These are phyloP conservation scores for Neohortaea acidophila DNA, from an alignment of 495 filamentous ascomycete genomes.

Conservation along the genomic window DNA sequence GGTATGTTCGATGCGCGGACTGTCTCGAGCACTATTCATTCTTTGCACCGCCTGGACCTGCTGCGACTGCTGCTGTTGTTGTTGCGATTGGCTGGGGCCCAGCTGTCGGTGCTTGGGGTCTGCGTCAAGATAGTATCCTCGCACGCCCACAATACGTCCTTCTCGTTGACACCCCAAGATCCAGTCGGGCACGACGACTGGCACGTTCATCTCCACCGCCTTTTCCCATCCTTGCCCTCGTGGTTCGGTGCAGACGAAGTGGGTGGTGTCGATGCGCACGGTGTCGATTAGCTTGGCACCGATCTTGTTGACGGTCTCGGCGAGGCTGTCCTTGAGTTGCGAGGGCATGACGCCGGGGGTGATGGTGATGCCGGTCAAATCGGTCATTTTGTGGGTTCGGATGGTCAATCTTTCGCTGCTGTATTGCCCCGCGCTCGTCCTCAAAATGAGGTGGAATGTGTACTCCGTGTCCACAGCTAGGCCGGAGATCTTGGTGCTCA, in stretches of 20 bases:
- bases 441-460: constrained; percentile 79
- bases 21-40: constrained; percentile 12
- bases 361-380: constrained; percentile 88
- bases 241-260: constrained; percentile 97
- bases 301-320: constrained; percentile 65
- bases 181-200: constrained; percentile 96
- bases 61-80: constrained; percentile 18
- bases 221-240: constrained; percentile 83
- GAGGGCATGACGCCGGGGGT: constrained; percentile 76
- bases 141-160: constrained; percentile 83
- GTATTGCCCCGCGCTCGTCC: constrained; percentile 80
- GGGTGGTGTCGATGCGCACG: constrained; percentile 93
- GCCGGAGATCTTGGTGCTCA: constrained; percentile 93
- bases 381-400: constrained; percentile 96
- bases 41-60: constrained; percentile 10
- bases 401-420: constrained; percentile 70
- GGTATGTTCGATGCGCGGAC: constrained; percentile 30
- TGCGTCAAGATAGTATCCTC: constrained; percentile 89
- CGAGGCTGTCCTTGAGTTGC: constrained; percentile 55
- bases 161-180: constrained; percentile 84
- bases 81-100: constrained; percentile 30
- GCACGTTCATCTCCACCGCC: constrained; percentile 94
- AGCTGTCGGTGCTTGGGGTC: constrained; percentile 51
- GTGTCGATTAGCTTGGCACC: constrained; percentile 82
- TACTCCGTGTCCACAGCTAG: constrained; percentile 92